Evolutionary conservation across 352 stramenopile genomes (phyloP).

Genomic region (Phytopythium sindhum): DNA sequence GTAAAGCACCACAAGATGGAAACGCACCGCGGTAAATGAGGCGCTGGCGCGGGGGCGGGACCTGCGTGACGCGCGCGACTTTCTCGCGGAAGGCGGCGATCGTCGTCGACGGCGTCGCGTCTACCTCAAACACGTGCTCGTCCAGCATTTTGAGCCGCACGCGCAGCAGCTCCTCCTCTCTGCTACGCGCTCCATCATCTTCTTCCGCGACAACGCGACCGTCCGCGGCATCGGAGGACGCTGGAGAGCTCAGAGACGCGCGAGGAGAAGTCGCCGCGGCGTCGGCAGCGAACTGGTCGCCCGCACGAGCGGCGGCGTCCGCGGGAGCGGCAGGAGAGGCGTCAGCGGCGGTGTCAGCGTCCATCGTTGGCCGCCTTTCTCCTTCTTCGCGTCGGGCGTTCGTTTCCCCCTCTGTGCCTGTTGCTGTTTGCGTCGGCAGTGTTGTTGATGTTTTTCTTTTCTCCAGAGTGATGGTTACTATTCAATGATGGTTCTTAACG

Average conservation of each 20-base stretch:
- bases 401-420: background rate
- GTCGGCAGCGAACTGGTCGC: background rate
- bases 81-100: constrained; percentile 63
- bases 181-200: background rate
- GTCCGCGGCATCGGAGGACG: background rate
- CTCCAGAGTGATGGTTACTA: no score
- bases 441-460: background rate
- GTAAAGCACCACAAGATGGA: background rate
- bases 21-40: constrained; percentile 87
- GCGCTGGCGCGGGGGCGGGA: constrained; percentile 67
- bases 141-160: constrained; percentile 77
- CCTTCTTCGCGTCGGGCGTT: background rate
- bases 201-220: background rate
- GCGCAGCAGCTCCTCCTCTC: constrained; percentile 18
- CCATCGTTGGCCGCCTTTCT: background rate
- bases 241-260: background rate
- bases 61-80: constrained; percentile 48
- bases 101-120: constrained; percentile 32
- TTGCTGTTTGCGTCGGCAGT: background rate
- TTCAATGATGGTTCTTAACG: no score
- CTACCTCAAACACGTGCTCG: constrained; percentile 72
- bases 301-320: background rate
- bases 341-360: background rate
- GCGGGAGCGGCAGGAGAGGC: background rate
- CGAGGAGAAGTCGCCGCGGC: background rate